A percentile compares a stretch with the other conserved stretches of the same genome.
Evolutionary conservation across 2,329 filamentous ascomycete species (phyloP).

Genomic region (Sordariomycetes sp.): DNA sequence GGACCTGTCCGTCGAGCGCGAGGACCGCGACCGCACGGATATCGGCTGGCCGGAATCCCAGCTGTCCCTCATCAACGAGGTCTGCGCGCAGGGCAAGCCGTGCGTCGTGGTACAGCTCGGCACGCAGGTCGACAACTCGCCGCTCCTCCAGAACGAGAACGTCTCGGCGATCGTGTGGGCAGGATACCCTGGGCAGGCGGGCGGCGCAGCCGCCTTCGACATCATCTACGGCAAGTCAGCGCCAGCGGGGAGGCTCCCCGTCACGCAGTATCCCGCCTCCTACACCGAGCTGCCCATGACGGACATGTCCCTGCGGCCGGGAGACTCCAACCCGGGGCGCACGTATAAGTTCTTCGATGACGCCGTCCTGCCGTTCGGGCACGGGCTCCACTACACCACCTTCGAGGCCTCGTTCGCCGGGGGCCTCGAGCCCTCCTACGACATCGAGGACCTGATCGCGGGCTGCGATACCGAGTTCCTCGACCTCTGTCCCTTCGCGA

Average conservation of each 20-base stretch:
- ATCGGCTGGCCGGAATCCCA: conserved; percentile 42
- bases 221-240: conserved; percentile 37
- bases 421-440: background rate
- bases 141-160: conserved; percentile 32
- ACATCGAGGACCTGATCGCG: conserved; percentile 23
- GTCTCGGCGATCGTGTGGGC: conserved; percentile 45
- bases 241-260: conserved; percentile 41
- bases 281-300: conserved; percentile 42
- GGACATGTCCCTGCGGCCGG: conserved; percentile 43
- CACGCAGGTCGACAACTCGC: conserved; percentile 38
- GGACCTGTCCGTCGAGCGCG: conserved; percentile 38
- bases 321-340: conserved; percentile 32
- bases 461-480: conserved; percentile 22
- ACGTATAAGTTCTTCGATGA: conserved; percentile 50
- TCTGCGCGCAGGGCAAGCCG: conserved; percentile 30
- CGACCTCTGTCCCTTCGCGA: conserved; percentile 23
- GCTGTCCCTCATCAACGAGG: conserved; percentile 32
- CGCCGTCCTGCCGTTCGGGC: conserved; percentile 40
- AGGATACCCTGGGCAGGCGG: conserved; percentile 49
- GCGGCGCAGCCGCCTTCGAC: conserved; percentile 42
- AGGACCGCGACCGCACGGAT: conserved; percentile 36
- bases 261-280: conserved; percentile 42
- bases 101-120: conserved; percentile 41
- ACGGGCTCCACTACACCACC: conserved; percentile 47
- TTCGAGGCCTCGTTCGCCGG: conserved; percentile 22